Conservation (phyloP, 257 asterid genomes). For the Plantago ovata region DNA sequence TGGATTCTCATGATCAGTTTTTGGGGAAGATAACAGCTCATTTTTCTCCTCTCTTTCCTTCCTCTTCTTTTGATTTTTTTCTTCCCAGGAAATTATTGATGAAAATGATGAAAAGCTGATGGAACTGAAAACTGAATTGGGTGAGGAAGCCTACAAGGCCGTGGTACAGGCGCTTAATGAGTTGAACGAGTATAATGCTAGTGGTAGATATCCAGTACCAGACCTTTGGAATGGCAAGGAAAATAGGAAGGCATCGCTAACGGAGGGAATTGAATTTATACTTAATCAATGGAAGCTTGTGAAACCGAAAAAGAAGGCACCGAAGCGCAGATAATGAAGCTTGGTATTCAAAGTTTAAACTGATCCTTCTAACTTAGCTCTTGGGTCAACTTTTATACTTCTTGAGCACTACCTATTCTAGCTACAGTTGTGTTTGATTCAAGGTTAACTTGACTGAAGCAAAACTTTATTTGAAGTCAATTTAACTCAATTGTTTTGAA, state of each 20-base stretch:
- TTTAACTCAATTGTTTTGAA: too few relatives aligned
- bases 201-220: conserved; percentile 57
- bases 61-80: too few relatives aligned
- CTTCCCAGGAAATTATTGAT: conserved; percentile 42
- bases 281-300: conserved; percentile 44
- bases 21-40: not conserved
- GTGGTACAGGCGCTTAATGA: conserved; percentile 43
- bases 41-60: not conserved
- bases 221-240: conserved; percentile 46
- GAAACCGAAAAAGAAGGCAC: conserved; percentile 27
- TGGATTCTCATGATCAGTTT: not conserved
- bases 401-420: too few relatives aligned
- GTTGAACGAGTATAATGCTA: conserved; percentile 54
- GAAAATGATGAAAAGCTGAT: conserved; percentile 50
- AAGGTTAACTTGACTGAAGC: too few relatives aligned
- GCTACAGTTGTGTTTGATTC: too few relatives aligned
- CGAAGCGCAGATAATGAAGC: too few relatives aligned
- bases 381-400: too few relatives aligned
- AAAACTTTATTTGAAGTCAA: too few relatives aligned
- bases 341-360: too few relatives aligned
- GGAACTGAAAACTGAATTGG: conserved; percentile 32
- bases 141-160: conserved; percentile 35
- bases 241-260: conserved; percentile 32
- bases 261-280: conserved; percentile 38
- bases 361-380: too few relatives aligned